Percentiles rank a stretch among this genome's conserved stretches.
phyloP scores from a whole-genome alignment of 2,329 filamentous ascomycete genomes.

The Colletotrichum godetiae region DNA sequence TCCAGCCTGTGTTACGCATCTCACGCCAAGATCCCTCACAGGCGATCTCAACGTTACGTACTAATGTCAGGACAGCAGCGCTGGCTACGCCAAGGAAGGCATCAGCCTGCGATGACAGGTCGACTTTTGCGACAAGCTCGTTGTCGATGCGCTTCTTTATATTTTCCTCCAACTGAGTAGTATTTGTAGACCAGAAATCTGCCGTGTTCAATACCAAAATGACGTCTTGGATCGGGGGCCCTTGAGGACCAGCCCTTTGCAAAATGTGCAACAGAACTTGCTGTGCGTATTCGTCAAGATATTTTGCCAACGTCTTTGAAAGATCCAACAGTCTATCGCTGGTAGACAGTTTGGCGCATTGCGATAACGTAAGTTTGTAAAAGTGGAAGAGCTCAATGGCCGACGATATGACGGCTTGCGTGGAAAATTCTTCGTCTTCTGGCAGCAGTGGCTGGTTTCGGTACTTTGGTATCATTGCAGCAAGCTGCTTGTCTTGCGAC shows the following conservation, averaged over 20 bases:
- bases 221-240: slow-evolving; percentile 75
- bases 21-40: slow-evolving; percentile 93
- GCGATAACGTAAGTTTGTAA: slow-evolving; percentile 90
- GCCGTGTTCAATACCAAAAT: slow-evolving; percentile 94
- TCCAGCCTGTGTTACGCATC: slow-evolving; percentile 97
- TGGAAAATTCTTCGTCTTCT: slow-evolving; percentile 90
- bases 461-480: slow-evolving; percentile 87
- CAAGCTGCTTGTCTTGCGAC: slow-evolving; percentile 90
- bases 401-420: slow-evolving; percentile 89
- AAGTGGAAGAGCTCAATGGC: slow-evolving; percentile 98
- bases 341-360: slow-evolving; percentile 96
- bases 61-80: slow-evolving; percentile 84
- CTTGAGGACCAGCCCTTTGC: slow-evolving; percentile 65
- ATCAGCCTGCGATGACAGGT: slow-evolving; percentile 93
- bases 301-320: slow-evolving; percentile 87
- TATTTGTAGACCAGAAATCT: slow-evolving; percentile 96
- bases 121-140: slow-evolving; percentile 79
- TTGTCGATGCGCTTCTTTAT: slow-evolving; percentile 91
- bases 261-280: slow-evolving; percentile 84
- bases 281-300: slow-evolving; percentile 94
- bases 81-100: slow-evolving; percentile 95
- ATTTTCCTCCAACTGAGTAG: slow-evolving; percentile 92
- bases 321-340: slow-evolving; percentile 88
- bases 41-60: slow-evolving; percentile 83
- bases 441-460: slow-evolving; percentile 83